phyloP scores from a whole-genome alignment of 768 basidiomycete species.

The Leccinum variicolor region DNA sequence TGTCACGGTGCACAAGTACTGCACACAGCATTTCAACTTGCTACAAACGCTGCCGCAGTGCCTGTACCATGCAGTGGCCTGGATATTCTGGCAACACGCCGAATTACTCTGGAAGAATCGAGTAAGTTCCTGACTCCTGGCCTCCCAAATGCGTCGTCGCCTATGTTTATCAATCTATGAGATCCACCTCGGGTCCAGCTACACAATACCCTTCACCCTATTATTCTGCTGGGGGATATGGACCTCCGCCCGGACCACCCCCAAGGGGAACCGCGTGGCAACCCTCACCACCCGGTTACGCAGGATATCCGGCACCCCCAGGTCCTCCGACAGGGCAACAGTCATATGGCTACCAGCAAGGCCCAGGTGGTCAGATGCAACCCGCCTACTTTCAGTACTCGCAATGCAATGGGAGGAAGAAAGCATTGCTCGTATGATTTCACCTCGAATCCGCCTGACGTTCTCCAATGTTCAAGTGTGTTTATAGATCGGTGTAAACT shows the following conservation, averaged over 20 bases:
- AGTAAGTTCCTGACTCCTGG: slow-evolving; percentile 10
- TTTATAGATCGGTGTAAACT: slow-evolving; percentile 84
- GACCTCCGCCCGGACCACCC: slow-evolving; percentile 14
- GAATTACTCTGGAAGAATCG: neutral
- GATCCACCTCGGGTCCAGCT: slow-evolving; percentile 4
- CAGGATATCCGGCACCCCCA: slow-evolving; percentile 15
- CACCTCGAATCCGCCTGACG: neutral
- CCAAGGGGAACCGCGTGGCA: slow-evolving; percentile 8
- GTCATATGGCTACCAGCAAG: slow-evolving; percentile 60
- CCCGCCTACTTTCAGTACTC: slow-evolving; percentile 83
- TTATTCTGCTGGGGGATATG: slow-evolving; percentile 11
- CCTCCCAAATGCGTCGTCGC: neutral
- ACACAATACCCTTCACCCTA: slow-evolving; percentile 3
- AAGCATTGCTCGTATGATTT: slow-evolving; percentile 75
- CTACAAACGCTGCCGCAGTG: neutral
- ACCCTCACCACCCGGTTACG: neutral
- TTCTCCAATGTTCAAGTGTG: neutral
- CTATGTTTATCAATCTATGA: slow-evolving; percentile 8
- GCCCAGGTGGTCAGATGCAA: slow-evolving; percentile 39
- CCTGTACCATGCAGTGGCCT: neutral
- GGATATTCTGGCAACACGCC: slow-evolving; percentile 2
- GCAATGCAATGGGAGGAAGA: slow-evolving; percentile 83
- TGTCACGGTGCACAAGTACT: too few relatives aligned
- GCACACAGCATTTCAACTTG: neutral
- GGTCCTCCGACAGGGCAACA: slow-evolving; percentile 52